phyloP scores from a whole-genome alignment of 805 yeast genomes.

The Kurtzmaniella fragi region DNA sequence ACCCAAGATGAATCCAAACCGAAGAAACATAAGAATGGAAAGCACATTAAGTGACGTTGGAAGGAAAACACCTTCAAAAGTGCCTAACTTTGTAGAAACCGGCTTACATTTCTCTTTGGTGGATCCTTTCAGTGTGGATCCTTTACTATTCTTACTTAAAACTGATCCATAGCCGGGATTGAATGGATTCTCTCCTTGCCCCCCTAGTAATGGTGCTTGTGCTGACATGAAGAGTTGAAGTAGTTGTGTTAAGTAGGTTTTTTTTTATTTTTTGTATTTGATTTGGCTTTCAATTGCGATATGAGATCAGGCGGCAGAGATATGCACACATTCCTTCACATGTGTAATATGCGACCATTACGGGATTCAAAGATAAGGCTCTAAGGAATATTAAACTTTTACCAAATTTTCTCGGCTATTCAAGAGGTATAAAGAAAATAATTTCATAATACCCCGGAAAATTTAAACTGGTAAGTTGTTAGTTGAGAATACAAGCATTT shows the following conservation, averaged over 20 bases:
- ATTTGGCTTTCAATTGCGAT: too few species aligned
- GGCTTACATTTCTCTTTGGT: not conserved
- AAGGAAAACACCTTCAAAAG: constrained; percentile 84
- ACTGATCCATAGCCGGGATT: not conserved
- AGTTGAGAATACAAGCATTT: too few species aligned
- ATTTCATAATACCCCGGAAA: too few species aligned
- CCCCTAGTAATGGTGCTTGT: not conserved
- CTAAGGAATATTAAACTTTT: too few species aligned
- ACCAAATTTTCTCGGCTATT: too few species aligned
- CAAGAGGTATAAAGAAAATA: too few species aligned
- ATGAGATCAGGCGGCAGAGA: too few species aligned
- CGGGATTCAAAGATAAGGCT: too few species aligned
- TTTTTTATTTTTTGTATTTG: too few species aligned
- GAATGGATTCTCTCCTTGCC: not conserved
- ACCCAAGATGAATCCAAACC: constrained; percentile 94
- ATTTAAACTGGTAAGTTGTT: too few species aligned
- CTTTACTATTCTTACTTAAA: not conserved
- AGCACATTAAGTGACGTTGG: constrained; percentile 92
- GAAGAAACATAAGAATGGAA: constrained; percentile 88
- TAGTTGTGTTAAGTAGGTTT: constrained; percentile 1
- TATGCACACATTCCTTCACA: too few species aligned
- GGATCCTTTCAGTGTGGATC: not conserved
- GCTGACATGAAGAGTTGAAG: constrained; percentile 1
- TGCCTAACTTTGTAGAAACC: constrained; percentile 54
- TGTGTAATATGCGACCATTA: too few species aligned